Base-by-base conservation (phyloP, 768 basidiomycete species). In the Boletus sensibilis region DNA sequence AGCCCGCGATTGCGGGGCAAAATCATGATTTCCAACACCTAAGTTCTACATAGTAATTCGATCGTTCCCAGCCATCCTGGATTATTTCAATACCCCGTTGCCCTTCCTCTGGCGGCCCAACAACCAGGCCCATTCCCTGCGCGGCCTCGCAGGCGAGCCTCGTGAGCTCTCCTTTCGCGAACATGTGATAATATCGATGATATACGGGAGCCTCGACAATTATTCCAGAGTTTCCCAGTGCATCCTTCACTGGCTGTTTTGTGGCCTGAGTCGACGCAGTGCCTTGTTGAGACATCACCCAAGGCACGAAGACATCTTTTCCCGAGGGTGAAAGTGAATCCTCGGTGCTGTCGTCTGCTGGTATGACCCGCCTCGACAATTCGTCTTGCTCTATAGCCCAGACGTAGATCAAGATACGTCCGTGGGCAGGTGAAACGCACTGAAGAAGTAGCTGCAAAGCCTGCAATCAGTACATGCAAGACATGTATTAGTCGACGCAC, bases 171-270 rank as follows among this genome's bases (percentile, higher is more conserved):
- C 87, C 90, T 41, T 83, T 76, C 0, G 84, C 80, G 68, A 98
- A 99, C 82, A 99, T 90, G 70, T 99, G 97, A 68, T 99, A 99
- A 68, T 97, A 99, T 53, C 97, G 82, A 67, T 94, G 86, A 74
- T 84, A 90, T 4, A 89, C 78, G 59, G 82, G 44, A 34, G 41
- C 35, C 21, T 44, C 58, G 2, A 13, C 14, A 7, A 12, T 64
- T 56, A 41, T 47, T 58, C n/a, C 53, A 21, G 48, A 39, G 14
- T 49, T 41, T 42, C 6, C 23, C 6, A 1, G 3, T 14, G 47
- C 21, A 16, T 33, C 40, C 37, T 42, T 53, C 29, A 25, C 16
- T 38, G 16, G 35, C 14, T 46, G 47, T 43, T 49, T 66, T 54
- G 50, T 56, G 40, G 38, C 46, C 58, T 62, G 55, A 54, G 56